These are phyloP conservation scores for Limonium bicolor DNA, from an alignment of 148 eudicot genomes.

Conservation along the genomic window DNA sequence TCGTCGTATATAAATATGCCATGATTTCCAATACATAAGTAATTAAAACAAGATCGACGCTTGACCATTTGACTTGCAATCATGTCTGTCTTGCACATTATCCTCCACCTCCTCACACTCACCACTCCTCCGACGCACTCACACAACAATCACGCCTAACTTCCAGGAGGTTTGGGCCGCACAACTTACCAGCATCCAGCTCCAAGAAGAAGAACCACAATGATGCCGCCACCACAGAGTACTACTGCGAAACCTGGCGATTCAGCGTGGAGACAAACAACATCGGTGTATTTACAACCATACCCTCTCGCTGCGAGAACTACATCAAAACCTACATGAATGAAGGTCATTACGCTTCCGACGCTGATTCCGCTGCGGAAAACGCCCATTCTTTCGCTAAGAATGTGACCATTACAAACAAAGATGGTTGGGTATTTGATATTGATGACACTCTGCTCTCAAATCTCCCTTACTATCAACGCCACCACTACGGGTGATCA, in stretches of 20 bases:
- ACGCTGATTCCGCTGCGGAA: neutral
- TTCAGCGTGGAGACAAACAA: neutral
- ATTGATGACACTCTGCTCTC: conserved; percentile 35
- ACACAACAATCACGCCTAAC: too few species aligned
- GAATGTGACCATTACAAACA: conserved; percentile 4
- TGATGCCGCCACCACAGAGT: too few species aligned
- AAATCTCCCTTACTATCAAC: conserved; percentile 34
- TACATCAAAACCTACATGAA: conserved; percentile 1
- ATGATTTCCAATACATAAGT: too few species aligned
- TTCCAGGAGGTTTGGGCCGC: too few species aligned
- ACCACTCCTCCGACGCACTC: too few species aligned
- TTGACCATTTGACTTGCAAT: too few species aligned
- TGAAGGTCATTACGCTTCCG: neutral
- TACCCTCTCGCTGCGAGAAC: conserved; percentile 1
- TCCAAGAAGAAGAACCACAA: too few species aligned
- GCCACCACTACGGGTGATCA: conserved; percentile 28
- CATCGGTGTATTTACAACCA: neutral
- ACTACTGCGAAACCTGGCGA: conserved; percentile 2
- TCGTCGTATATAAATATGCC: too few species aligned
- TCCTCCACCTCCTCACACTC: too few species aligned
- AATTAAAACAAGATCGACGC: too few species aligned
- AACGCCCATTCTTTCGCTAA: neutral
- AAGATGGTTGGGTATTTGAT: conserved; percentile 39
- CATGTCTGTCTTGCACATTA: too few species aligned
- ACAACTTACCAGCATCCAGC: too few species aligned